Evolutionary conservation across 352 stramenopile species (phyloP).

Genomic region (Phytophthora hibernalis): DNA sequence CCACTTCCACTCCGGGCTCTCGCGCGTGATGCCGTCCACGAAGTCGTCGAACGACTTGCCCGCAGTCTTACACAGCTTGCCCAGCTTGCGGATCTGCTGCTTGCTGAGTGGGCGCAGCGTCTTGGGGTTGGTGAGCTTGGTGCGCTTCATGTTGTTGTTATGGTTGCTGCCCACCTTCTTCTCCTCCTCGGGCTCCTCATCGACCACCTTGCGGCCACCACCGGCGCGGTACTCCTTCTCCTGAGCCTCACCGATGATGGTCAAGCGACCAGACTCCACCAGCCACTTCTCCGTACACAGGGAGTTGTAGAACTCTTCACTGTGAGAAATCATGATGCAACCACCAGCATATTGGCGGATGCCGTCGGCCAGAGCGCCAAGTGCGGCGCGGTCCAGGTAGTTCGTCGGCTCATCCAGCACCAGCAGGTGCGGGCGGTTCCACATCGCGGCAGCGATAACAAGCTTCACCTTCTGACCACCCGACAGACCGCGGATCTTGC

Average conservation of each 20-base stretch:
- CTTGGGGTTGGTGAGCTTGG: constrained; percentile 78
- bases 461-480: constrained; percentile 87
- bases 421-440: constrained; percentile 86
- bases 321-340: constrained; percentile 87
- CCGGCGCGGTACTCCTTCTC: constrained; percentile 77
- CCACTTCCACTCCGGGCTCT: constrained; percentile 81
- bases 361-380: constrained; percentile 66
- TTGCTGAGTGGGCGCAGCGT: constrained; percentile 71
- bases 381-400: constrained; percentile 79
- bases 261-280: constrained; percentile 68
- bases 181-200: constrained; percentile 62
- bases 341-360: constrained; percentile 78
- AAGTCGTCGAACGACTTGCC: constrained; percentile 72
- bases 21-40: constrained; percentile 59
- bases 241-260: constrained; percentile 74
- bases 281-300: constrained; percentile 83
- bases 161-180: constrained; percentile 51
- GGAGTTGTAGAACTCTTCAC: constrained; percentile 85
- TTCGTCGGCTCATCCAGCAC: constrained; percentile 92
- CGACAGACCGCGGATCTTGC: constrained; percentile 81
- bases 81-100: constrained; percentile 75
- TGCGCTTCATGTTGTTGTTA: constrained; percentile 68
- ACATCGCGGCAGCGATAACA: constrained; percentile 82
- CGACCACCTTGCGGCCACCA: constrained; percentile 67
- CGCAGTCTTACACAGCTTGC: constrained; percentile 64